Evolutionary conservation across 23 red algal genomes (phyloP), one percentile per base, ranked within the genome.

Genomic region (Cyanidioschyzon merolae): DNA sequence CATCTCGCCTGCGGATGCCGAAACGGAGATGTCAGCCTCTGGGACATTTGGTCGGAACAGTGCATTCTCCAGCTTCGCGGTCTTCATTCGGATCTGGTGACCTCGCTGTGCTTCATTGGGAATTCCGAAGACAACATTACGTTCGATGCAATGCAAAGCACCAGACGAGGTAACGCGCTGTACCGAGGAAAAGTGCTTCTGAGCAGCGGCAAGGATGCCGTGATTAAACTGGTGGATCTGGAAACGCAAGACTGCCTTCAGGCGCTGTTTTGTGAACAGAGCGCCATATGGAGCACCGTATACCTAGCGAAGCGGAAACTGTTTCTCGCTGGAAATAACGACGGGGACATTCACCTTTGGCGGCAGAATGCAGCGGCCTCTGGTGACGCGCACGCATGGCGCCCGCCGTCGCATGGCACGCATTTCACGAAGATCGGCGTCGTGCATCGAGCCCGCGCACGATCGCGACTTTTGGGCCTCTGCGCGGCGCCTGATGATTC

Each of bases 181-280:
- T 54, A 15, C 82, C 37, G 63, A 74, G 30, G 74, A 58, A 3
- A 39, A 71, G 24, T 80, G 12, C 75, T 76, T 1, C 68, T 90
- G 34, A 83, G 85, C 30, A 45, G 83, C 30, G 83, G 86, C 18
- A 90, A 90, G 54, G 92, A 96, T 58, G 84, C 80, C 7, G 57
- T 83, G 24, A 39, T 90, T 40, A 50, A 77, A 58, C 80, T 96
- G 0, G 87, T 59, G 38, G 87, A 96, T 39, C 58, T 79, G 18
- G 75, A 67, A 21, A 58, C 77, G 25, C 84, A 86, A 58, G 74
- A 80, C 39, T 96, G 92, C 75, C 74, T 96, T 17, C 92, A 96
- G 58, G 90, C 92, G 0, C 41, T 96, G 38, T 87, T 88, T 38
- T 86, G 83, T n/a, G 58, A 84, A 57, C 92, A 75, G 37, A 84